Base-by-base conservation (phyloP, 202 grass and related monocot genomes). In the Setaria italica region DNA sequence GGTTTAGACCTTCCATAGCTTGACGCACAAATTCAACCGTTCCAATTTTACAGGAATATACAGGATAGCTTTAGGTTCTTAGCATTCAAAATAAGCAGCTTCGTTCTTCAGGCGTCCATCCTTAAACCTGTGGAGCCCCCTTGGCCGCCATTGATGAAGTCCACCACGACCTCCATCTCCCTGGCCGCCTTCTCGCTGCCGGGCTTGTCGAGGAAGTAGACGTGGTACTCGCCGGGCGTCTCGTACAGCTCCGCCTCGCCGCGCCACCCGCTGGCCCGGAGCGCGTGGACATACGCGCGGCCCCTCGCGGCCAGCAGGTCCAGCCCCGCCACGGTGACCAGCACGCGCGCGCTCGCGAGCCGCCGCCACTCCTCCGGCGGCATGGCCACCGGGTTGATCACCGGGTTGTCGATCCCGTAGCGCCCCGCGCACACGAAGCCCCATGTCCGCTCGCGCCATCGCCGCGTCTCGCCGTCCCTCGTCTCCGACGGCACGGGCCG, bases 271-370 rank as follows among this genome's bases (percentile, higher is more conserved):
- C 84, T 89, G 9, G 62, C 83, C 67, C 57, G 65, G 67, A 91
- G 66, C 20, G 70, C 54, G 21, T 55, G 67, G 19, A 56, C 76
- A 56, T 95, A 95, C 4, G 77, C 88, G 15, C 69, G 77, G 11
- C 82, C 94, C 55, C 94, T 83, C 0, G 88, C 84, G 15, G 54
- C 76, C 56, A 95, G 79, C 51, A 11, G 2, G 83, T 93, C 90
- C 62, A 81, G 37, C 73, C 73, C 88, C 0, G 88, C 88, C 68
- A 91, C 88, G 9, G 80, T 89, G 68, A 95, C 91, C 74, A 93
- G 82, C 70, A 89, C 87, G 72, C 87, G 82, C 63, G 15, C 17
- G 71, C 67, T 51, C n/a, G 66, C 54, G 15, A 95, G 82, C 76
- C 79, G 74, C 21, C 20, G 54, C 82, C 87, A 84, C 74, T 80